phyloP scores from a whole-genome alignment of 345 rosid genomes.

The Excoecaria agallocha region DNA sequence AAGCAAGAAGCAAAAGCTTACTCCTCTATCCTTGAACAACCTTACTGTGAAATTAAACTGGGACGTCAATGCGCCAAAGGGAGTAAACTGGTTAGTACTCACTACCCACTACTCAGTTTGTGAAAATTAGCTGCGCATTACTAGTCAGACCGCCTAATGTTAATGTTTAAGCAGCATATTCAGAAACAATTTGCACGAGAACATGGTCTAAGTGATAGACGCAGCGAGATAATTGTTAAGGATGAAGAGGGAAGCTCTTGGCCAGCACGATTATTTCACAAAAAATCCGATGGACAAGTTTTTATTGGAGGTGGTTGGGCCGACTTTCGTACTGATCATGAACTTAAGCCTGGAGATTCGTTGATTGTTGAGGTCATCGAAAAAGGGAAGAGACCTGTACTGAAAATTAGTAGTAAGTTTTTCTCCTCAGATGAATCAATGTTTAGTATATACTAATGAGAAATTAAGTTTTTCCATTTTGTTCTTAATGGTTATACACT shows the following conservation, averaged over 20 bases:
- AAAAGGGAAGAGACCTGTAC: slow-evolving; percentile 6
- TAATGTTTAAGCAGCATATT: slow-evolving; percentile 7
- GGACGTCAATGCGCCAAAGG: not conserved
- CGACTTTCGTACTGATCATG: not conserved
- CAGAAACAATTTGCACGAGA: slow-evolving; percentile 6
- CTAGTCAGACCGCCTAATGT: not conserved
- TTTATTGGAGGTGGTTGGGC: slow-evolving; percentile 16
- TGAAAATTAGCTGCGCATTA: not conserved
- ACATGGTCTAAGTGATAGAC: not conserved
- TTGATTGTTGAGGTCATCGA: slow-evolving; percentile 12
- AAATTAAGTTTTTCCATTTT: too few relatives aligned
- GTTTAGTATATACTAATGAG: not conserved
- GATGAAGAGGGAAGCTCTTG: slow-evolving; percentile 17
- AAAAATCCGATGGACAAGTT: not conserved
- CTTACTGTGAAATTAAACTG: not conserved
- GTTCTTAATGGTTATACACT: too few relatives aligned
- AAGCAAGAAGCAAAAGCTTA: not conserved
- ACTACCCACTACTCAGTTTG: not conserved
- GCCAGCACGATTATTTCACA: slow-evolving; percentile 11
- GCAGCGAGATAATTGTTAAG: slow-evolving; percentile 5
- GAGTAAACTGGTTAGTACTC: slow-evolving; percentile 1
- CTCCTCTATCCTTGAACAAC: not conserved
- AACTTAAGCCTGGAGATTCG: slow-evolving; percentile 10
- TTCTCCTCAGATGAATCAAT: not conserved
- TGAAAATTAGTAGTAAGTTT: slow-evolving; percentile 9